Base-by-base conservation (phyloP, 2,329 filamentous ascomycete genomes). In the Dothistroma pini region DNA sequence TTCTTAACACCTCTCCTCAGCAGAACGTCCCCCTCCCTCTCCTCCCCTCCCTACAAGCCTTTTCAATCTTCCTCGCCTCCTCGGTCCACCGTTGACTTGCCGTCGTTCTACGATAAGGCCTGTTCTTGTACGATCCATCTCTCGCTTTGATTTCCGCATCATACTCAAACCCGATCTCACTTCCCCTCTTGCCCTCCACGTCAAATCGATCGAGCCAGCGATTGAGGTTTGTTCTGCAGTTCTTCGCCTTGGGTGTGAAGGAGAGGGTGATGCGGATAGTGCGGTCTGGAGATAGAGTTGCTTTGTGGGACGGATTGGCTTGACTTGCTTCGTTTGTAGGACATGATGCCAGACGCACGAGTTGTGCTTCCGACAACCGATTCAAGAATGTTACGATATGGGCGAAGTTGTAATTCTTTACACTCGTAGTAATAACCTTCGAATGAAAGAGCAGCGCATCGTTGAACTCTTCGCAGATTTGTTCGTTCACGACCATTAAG, bases 181-280 rank as follows among this genome's bases (percentile, higher is more conserved):
- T 50, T 11, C 60, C 60, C 35, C 54, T 41, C 14, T 55, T 50
- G 38, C 57, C 35, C 11, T 54, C 32, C 16, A 59, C 57, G 47
- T 63, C 49, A 29, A 57, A 59, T 35, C 60, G 21, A 34, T 63
- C 57, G 12, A 63, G 57, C 60, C 60, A 63, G 38, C 60, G 57
- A 19, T 57, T 59, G 31, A 59, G 31, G 41, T 54, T 41, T n/a
- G 56, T 21, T 32, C 50, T 31, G 4, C 44, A 56, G 29, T 53
- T 56, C 19, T 51, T 32, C 19, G 55, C 58, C n/a, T 52, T 56
- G 31, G 38, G 19, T 34, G 56, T 58, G 41, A 55, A 62, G 2
- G 38, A 52, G 11, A 59, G 48, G 4, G 47, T 59, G 25, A 62
- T 62, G 21, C 48, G 31, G 50, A 61, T 58, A 16, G 41, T 61